Conservation (phyloP, 805 yeast species). For the Ogataea haglerorum region DNA sequence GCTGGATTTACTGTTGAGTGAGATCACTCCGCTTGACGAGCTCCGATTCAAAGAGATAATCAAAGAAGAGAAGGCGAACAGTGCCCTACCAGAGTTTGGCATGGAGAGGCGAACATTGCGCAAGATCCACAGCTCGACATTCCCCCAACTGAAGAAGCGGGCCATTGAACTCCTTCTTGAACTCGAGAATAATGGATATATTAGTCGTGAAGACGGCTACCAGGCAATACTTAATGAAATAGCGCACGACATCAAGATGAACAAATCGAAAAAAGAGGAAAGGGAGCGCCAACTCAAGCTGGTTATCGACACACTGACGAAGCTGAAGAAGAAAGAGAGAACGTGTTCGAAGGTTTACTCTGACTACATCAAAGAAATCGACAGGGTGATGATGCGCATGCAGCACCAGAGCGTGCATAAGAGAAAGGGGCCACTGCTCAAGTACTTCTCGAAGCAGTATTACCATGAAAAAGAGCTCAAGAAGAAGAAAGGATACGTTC, state of each 20-base stretch:
- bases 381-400: slow-evolving; percentile 39
- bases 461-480: slow-evolving; percentile 70
- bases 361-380: slow-evolving; percentile 48
- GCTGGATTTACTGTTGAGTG: slow-evolving; percentile 47
- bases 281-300: slow-evolving; percentile 40
- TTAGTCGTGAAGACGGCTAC: slow-evolving; percentile 66
- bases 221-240: slow-evolving; percentile 80
- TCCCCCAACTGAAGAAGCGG: slow-evolving; percentile 72
- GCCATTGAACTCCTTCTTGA: slow-evolving; percentile 74
- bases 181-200: slow-evolving; percentile 62
- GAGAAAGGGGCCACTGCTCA: slow-evolving; percentile 35
- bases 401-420: slow-evolving; percentile 45
- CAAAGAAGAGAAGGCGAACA: slow-evolving; percentile 39
- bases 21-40: slow-evolving; percentile 70
- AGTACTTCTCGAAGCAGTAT: slow-evolving; percentile 66
- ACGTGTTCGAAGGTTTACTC: slow-evolving; percentile 41
- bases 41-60: slow-evolving; percentile 54
- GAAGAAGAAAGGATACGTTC: slow-evolving; percentile 60
- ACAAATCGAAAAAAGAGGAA: slow-evolving; percentile 41
- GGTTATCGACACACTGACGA: slow-evolving; percentile 41
- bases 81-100: slow-evolving; percentile 14
- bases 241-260: slow-evolving; percentile 67
- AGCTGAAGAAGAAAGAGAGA: slow-evolving; percentile 43
- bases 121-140: slow-evolving; percentile 41
- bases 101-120: slow-evolving; percentile 40